Conservation (phyloP, 2,329 filamentous ascomycete species). For the Chaetomium strumarium region DNA sequence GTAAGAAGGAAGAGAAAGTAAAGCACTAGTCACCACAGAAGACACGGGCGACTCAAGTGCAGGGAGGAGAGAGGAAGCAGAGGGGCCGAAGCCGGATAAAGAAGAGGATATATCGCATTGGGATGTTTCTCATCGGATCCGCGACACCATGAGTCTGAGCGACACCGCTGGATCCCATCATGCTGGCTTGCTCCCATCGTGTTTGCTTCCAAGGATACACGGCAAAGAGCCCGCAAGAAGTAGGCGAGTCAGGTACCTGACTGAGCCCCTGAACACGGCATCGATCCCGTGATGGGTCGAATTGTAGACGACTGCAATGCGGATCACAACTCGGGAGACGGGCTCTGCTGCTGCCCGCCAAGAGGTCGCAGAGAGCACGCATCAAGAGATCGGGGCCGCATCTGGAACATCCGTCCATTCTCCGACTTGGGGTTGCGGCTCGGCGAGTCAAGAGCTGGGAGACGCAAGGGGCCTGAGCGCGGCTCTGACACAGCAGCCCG, state of each 20-base stretch:
- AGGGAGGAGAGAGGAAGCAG: slow-evolving; percentile 2
- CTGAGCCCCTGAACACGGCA: slow-evolving; percentile 1
- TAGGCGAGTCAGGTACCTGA: not conserved
- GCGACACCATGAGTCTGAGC: slow-evolving; percentile 19
- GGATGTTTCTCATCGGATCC: slow-evolving; percentile 15
- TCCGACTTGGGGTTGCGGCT: slow-evolving; percentile 15
- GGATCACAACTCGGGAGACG: not conserved
- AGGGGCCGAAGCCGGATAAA: slow-evolving; percentile 2
- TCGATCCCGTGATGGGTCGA: slow-evolving; percentile 9
- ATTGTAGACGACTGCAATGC: not conserved
- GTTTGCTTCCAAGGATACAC: not conserved
- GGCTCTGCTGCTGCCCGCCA: slow-evolving; percentile 1
- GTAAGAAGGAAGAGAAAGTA: slow-evolving; percentile 9
- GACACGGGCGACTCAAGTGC: slow-evolving; percentile 3
- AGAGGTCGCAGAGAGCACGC: not conserved
- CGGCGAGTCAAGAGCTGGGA: slow-evolving; percentile 6
- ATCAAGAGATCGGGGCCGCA: slow-evolving; percentile 11
- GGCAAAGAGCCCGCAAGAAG: not conserved
- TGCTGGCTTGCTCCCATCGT: not conserved
- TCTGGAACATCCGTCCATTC: slow-evolving; percentile 15
- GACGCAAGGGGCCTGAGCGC: slow-evolving; percentile 15
- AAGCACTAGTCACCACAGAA: slow-evolving; percentile 5
- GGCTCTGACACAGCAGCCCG: slow-evolving; percentile 18
- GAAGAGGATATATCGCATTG: slow-evolving; percentile 18
- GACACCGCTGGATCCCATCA: not conserved